Base-by-base conservation (phyloP, 1,284 basidiomycete species). In the Tylopilus microsporus region DNA sequence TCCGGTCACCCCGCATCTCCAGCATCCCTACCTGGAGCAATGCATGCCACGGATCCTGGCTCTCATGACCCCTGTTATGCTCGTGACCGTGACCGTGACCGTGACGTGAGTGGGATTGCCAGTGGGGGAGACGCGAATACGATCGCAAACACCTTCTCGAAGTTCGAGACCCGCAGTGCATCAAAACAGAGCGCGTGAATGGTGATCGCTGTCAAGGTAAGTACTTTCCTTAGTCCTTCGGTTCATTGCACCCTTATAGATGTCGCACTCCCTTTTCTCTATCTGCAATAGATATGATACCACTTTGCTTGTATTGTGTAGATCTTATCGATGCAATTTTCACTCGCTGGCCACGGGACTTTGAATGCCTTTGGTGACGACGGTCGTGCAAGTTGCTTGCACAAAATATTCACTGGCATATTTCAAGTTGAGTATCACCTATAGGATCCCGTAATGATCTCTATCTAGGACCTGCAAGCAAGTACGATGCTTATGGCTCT, bases 181-280 rank as follows among this genome's bases (percentile, higher is more conserved):
- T 78, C 61, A 81, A 80, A 64, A 74, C 74, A 2, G 78, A 77
- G 57, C 73, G 77, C n/a, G 71, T 72, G 65, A 75, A 76, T 61
- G 62, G 67, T 59, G 72, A 76, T 52, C 68, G 11, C 11, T 13
- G 75, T 63, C 70, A 74, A 67, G 76, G 74, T 76, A 74, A 66
- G 68, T 64, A 50, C 56, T 66, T 69, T 56, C 49, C 55, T 61
- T 60, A 53, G 53, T 66, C 55, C 47, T 68, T 60, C 56, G 19
- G 53, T 66, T 73, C 72, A 36, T 59, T 63, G 52, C 62, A 65
- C 53, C 66, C 65, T 74, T 63, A 66, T 67, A 65, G 64, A 62
- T 64, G 69, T 63, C 64, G 62, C 60, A 53, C 56, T 55, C 63
- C 51, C 63, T 63, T 66, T 61, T 66, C 63, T 55, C 49, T 63